Evolutionary conservation across 202 grass and related monocot species (phyloP), one percentile per base, ranked within the genome.

Genomic region (Cymbopogon flexuosus): DNA sequence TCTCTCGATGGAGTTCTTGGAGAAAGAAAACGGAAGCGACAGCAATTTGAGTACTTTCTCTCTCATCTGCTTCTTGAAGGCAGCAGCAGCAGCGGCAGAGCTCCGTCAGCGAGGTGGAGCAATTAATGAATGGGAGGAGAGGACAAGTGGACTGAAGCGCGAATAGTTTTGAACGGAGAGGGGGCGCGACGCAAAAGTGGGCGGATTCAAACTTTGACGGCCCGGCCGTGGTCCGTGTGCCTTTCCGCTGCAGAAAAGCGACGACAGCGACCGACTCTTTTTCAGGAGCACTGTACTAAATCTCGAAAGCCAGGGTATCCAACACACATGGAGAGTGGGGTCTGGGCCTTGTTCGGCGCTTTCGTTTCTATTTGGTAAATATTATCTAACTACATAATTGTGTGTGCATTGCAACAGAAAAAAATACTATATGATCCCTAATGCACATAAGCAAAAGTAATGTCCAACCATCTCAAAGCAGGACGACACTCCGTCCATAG

Each of bases 121-220:
- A 84, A 84, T 87, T 87, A 84, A 87, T 81, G 81, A 81, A 35
- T 24, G 42, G 23, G 56, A 9, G 9, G 24, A 9, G 30, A 12
- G 36, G 30, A 52, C 43, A 19, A 10, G 46, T 19, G 70, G 76
- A 35, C 8, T 0, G 18, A 9, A 24, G 0, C 15, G 40, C 1
- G 24, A 84, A 73, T 84, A 60, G 0, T 85, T 89, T 89, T 18
- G 67, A 89, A 89, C 12, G 6, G 0, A 6, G 6, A 89, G 66
- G 87, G 82, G 47, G 30, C 2, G 5, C 12, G 0, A 23, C 18
- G 78, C 3, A 29, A 89, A 78, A 46, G 0, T 21, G 11, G 3
- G 8, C 59, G 19, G 72, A 67, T 81, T 89, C 87, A 85, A 89
- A 89, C 42, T 64, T 77, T 63, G 76, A 70, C 12, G 19, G 10